Conservation (phyloP, 2,329 filamentous ascomycete genomes). For the Didymella sp. region DNA sequence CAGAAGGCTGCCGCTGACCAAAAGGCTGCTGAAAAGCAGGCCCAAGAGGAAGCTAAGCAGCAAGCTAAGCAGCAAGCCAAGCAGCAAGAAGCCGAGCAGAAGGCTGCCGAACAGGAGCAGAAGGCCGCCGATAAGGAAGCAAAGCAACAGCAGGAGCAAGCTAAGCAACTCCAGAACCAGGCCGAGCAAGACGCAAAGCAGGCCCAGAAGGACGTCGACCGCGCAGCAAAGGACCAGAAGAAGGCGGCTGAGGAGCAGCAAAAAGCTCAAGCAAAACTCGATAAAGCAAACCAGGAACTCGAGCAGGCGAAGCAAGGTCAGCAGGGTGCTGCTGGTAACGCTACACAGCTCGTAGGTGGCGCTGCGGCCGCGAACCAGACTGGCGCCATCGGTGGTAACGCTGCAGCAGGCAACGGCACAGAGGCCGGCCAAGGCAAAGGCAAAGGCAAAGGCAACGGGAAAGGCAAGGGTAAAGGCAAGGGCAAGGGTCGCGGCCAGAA, state of each 20-base stretch:
- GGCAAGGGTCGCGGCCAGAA: not conserved
- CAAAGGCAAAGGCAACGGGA: not conserved
- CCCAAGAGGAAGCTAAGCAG: conserved; percentile 3
- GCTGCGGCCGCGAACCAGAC: conserved; percentile 12
- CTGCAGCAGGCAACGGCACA: not conserved
- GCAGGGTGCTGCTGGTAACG: conserved; percentile 11
- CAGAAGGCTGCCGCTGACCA: not conserved
- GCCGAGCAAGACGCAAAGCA: conserved; percentile 14
- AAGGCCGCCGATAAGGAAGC: not conserved
- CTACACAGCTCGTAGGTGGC: conserved; percentile 8
- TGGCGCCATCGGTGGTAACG: not conserved
- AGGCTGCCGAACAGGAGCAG: not conserved
- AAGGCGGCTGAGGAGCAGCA: conserved; percentile 14
- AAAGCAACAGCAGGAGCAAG: not conserved
- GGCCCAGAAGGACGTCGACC: conserved; percentile 13
- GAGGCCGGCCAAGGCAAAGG: not conserved
- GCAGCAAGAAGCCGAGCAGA: conserved; percentile 1
- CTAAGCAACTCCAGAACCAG: conserved; percentile 7
- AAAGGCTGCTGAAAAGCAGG: not conserved
- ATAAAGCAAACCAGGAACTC: conserved; percentile 11
- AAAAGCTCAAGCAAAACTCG: conserved; percentile 5
- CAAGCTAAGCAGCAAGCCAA: not conserved
- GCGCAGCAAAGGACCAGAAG: conserved; percentile 11
- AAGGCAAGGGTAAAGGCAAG: not conserved
- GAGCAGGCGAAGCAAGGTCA: conserved; percentile 13